These are phyloP conservation scores for Solanum microdontum DNA, from an alignment of 257 asterid genomes.

Conservation along the genomic window DNA sequence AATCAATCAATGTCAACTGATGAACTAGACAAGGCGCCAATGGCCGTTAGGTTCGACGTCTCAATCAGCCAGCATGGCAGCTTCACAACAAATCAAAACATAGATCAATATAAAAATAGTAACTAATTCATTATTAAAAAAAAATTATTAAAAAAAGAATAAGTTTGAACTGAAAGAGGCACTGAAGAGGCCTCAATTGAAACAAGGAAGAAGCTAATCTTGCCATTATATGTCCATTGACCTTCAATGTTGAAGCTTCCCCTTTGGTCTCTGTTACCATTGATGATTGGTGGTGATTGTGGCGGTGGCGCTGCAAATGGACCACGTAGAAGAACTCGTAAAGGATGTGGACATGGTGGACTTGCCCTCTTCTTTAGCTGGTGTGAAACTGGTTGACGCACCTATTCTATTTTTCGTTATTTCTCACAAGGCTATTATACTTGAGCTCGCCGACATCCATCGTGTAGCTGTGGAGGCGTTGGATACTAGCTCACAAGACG, in stretches of 20 bases:
- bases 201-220: background rate
- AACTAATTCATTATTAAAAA: background rate
- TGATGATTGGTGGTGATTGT: slow-evolving; percentile 36
- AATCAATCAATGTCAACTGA: background rate
- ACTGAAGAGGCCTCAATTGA: slow-evolving; percentile 16
- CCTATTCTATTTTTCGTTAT: slow-evolving; percentile 66
- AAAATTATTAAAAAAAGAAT: background rate
- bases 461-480: slow-evolving; percentile 43
- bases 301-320: slow-evolving; percentile 35
- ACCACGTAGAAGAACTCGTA: slow-evolving; percentile 34
- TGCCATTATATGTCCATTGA: slow-evolving; percentile 30
- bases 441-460: slow-evolving; percentile 51
- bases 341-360: slow-evolving; percentile 56
- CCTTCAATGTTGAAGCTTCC: slow-evolving; percentile 38
- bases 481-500: slow-evolving; percentile 10
- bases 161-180: slow-evolving; percentile 25
- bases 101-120: background rate
- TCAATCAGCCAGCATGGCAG: slow-evolving; percentile 23
- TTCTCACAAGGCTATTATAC: slow-evolving; percentile 63
- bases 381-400: slow-evolving; percentile 50
- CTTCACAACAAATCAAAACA: background rate
- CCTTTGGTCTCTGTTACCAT: slow-evolving; percentile 26
- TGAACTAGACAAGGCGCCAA: slow-evolving; percentile 16
- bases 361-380: slow-evolving; percentile 18
- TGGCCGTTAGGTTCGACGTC: slow-evolving; percentile 36